These are phyloP conservation scores for Babesia ovis DNA, from an alignment of 169 alveolate species.

Conservation along the genomic window DNA sequence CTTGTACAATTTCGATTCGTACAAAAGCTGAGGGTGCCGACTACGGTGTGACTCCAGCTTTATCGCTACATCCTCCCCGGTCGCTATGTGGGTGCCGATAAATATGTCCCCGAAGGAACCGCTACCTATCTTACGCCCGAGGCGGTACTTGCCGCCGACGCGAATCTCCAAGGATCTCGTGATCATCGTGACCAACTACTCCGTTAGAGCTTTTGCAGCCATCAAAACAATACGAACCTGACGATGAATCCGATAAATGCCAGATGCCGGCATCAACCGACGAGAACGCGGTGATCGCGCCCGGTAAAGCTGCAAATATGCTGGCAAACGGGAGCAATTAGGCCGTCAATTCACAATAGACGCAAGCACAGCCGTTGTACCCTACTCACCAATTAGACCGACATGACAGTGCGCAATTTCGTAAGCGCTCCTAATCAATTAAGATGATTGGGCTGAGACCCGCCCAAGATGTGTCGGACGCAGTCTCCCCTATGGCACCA, in stretches of 20 bases:
- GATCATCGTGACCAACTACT: slow-evolving; percentile 39
- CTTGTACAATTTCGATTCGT: slow-evolving; percentile 95
- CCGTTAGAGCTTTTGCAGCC: background rate
- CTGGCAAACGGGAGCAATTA: background rate
- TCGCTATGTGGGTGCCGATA: slow-evolving; percentile 91
- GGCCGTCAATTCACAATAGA: background rate
- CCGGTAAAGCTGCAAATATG: background rate
- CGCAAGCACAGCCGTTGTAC: background rate
- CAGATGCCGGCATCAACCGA: slow-evolving; percentile 11
- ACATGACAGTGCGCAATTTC: background rate
- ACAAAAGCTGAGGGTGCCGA: slow-evolving; percentile 94
- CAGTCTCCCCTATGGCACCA: slow-evolving; percentile 12
- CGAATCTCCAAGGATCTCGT: slow-evolving; percentile 88
- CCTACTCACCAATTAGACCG: slow-evolving; percentile 6
- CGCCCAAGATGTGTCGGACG: slow-evolving; percentile 38
- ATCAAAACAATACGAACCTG: slow-evolving; percentile 17
- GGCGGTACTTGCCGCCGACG: slow-evolving; percentile 95
- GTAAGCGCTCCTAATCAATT: background rate
- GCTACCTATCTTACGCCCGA: slow-evolving; percentile 97
- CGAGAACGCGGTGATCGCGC: background rate
- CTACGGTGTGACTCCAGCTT: slow-evolving; percentile 94
- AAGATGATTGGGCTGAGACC: slow-evolving; percentile 25
- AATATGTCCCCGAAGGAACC: slow-evolving; percentile 99
- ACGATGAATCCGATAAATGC: slow-evolving; percentile 32
- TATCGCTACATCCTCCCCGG: slow-evolving; percentile 96